Evolutionary conservation across 1,284 basidiomycete species (phyloP), one percentile per base, ranked within the genome.

Genomic region (Ceratobasidium sp.): DNA sequence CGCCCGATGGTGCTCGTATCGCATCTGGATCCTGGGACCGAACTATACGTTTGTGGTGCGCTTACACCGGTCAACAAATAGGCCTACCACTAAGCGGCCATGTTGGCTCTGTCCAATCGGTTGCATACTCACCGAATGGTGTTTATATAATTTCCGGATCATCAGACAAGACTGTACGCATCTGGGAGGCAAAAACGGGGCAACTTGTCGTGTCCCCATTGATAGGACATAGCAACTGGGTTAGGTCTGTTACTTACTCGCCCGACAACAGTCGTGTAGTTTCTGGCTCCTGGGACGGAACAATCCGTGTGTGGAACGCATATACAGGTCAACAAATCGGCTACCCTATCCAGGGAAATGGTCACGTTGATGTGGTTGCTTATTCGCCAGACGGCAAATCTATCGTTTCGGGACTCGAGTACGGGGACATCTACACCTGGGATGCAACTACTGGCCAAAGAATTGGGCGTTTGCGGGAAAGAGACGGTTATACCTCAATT

Each of bases 41-140:
- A 2, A 67, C 62, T n/a, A 45, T 72, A 12, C 61, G 61, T 3
- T 10, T 72, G 9, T 72, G 72, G 72, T 48, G 64, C 57, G 39
- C 62, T 26, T 8, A 53, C 32, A 67, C 48, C 10, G 64, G 64
- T 9, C 45, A n/a, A 16, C 45, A 16, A 16, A n/a, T 34, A 30
- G 28, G 45, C 5, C 12, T 9, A n/a, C 26, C 36, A 18, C 58
- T 45, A 10, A 30, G 3, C 2, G 50, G 50, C 3, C 69, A 60
- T 23, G 36, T 6, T 2, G 23, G n/a, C 16, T 3, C 2, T 2
- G 43, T 71, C 23, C 32, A 12, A 6, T n/a, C 36, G 9, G 32
- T 59, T 30, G 41, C 39, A 14, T 41, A 36, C 57, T 72, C 59
- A n/a, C 71, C 59, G 4, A 41, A 69, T 30, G 28, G 64, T n/a